phyloP scores from a whole-genome alignment of 352 stramenopile species.

The Globisporangium uncinulatum region DNA sequence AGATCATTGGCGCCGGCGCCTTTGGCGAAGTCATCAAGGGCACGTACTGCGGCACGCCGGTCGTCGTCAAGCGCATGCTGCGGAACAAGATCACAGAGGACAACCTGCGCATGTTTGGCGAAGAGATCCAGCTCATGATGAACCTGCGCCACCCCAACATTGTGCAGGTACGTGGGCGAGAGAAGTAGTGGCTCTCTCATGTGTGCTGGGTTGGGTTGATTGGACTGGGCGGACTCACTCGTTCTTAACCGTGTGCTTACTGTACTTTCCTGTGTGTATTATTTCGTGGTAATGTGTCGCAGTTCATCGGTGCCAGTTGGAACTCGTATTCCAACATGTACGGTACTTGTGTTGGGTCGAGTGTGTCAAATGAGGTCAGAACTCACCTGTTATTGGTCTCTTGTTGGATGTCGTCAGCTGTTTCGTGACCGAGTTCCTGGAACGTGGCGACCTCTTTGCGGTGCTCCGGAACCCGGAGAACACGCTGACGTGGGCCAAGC shows the following conservation, averaged over 20 bases:
- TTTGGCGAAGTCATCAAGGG: slow-evolving; percentile 88
- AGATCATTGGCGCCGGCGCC: slow-evolving; percentile 80
- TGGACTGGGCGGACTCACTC: too few relatives aligned
- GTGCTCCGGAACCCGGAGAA: slow-evolving; percentile 79
- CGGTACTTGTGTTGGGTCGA: slow-evolving; percentile 9
- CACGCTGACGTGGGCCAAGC: slow-evolving; percentile 79
- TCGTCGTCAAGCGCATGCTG: slow-evolving; percentile 87
- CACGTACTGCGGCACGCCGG: slow-evolving; percentile 84
- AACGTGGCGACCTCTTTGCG: slow-evolving; percentile 76
- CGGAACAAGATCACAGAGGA: slow-evolving; percentile 87
- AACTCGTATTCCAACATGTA: slow-evolving; percentile 92
- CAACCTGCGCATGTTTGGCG: slow-evolving; percentile 85
- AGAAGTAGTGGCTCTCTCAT: background rate
- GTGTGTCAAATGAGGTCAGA: background rate
- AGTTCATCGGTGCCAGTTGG: slow-evolving; percentile 89
- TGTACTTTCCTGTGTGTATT: background rate
- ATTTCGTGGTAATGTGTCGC: background rate
- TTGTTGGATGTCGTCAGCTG: slow-evolving; percentile 35
- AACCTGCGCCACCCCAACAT: slow-evolving; percentile 87
- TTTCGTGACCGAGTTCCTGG: slow-evolving; percentile 85
- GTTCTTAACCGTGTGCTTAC: too few relatives aligned
- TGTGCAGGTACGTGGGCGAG: slow-evolving; percentile 38
- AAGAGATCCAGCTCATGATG: slow-evolving; percentile 90
- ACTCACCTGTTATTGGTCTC: background rate
- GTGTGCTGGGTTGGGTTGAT: background rate